Evolutionary conservation across 2,329 filamentous ascomycete species (phyloP).

Genomic region (Escovopsis sp.): DNA sequence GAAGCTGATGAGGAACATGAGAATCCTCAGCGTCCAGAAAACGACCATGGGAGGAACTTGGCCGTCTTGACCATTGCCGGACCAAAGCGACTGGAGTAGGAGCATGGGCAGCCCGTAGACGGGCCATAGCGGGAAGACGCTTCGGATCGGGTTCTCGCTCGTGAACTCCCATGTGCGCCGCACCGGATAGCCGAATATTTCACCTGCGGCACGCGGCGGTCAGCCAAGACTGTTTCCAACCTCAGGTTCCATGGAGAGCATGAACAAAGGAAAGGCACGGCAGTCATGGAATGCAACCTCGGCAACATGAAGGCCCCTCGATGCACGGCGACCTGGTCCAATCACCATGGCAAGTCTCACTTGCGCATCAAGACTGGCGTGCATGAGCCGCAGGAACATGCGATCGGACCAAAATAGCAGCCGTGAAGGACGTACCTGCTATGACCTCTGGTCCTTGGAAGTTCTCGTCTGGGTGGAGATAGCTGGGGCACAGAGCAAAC

Average conservation of each 20-base stretch:
- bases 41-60: constrained; percentile 71
- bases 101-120: constrained; percentile 91
- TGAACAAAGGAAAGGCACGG: too few species aligned
- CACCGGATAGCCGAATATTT: constrained; percentile 84
- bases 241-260: too few species aligned
- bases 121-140: constrained; percentile 91
- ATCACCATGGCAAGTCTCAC: neutral
- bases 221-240: neutral
- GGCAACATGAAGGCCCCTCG: neutral
- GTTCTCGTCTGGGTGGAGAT: constrained; percentile 96
- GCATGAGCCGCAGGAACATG: neutral
- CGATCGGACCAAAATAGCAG: too few species aligned
- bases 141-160: constrained; percentile 72
- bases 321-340: neutral
- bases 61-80: constrained; percentile 61
- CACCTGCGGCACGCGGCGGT: constrained; percentile 37
- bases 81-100: constrained; percentile 81
- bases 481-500: constrained; percentile 88
- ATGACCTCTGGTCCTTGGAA: constrained; percentile 97
- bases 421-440: constrained; percentile 50
- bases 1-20: constrained; percentile 93
- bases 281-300: neutral
- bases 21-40: constrained; percentile 73
- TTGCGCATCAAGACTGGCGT: neutral
- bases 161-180: constrained; percentile 95